A percentile compares a stretch with the other conserved stretches of the same genome.
Conservation (phyloP, 2,329 filamentous ascomycete genomes). For the Neocucurbitaria cava region DNA sequence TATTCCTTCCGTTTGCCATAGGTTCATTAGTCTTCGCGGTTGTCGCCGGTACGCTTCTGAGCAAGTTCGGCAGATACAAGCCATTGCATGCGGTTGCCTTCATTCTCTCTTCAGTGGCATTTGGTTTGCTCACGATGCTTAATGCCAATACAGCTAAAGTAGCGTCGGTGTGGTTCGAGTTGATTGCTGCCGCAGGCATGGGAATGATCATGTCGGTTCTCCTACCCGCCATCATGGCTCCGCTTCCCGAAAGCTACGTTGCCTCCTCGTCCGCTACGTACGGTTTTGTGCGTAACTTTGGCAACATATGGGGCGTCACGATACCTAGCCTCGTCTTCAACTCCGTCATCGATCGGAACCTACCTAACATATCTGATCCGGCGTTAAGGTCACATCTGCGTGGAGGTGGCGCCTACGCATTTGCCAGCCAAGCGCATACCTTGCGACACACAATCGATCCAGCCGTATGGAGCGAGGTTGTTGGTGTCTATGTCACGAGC, state of each 20-base stretch:
- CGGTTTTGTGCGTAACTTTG: conserved; percentile 21
- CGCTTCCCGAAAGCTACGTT: conserved; percentile 18
- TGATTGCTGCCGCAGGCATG: conserved; percentile 19
- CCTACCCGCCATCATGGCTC: conserved; percentile 44
- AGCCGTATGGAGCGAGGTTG: not conserved
- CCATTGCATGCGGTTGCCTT: conserved; percentile 8
- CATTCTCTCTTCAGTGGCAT: not conserved
- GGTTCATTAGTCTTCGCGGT: conserved; percentile 1
- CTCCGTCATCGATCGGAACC: not conserved
- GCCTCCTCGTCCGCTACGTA: conserved; percentile 15
- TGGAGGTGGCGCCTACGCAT: conserved; percentile 2
- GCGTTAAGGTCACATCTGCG: not conserved
- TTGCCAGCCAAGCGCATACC: conserved; percentile 1
- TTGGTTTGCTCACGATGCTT: not conserved
- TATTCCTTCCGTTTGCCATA: conserved; percentile 9
- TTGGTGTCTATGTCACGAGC: too few relatives aligned
- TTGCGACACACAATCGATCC: not conserved
- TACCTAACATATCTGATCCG: not conserved
- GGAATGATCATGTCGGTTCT: conserved; percentile 52
- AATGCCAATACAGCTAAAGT: not conserved
- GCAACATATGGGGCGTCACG: conserved; percentile 18
- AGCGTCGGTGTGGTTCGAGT: conserved; percentile 6
- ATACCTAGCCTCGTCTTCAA: conserved; percentile 20
- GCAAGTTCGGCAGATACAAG: conserved; percentile 33
- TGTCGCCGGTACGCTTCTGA: conserved; percentile 6